phyloP scores from a whole-genome alignment of 805 yeast species.

The Wickerhamomyces chambardii region DNA sequence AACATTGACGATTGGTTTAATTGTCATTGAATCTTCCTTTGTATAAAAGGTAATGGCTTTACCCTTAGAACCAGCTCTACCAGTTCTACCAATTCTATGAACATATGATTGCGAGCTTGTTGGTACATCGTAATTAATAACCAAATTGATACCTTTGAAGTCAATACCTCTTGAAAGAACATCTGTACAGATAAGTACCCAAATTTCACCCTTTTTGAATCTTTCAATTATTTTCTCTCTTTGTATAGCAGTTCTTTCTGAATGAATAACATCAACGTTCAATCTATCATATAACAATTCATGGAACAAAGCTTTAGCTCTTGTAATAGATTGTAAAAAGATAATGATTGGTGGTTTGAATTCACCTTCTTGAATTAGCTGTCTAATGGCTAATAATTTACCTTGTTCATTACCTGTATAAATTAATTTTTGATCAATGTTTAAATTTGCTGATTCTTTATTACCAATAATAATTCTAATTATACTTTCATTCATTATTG shows the following conservation, averaged over 20 bases:
- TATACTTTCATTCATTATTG: constrained; percentile 73
- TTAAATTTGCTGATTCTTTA: constrained; percentile 84
- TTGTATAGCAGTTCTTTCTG: constrained; percentile 85
- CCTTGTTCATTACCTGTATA: constrained; percentile 95
- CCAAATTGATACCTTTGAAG: constrained; percentile 90
- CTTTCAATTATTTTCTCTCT: constrained; percentile 77
- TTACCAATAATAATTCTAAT: constrained; percentile 85
- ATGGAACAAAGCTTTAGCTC: constrained; percentile 94
- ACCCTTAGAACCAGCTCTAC: constrained; percentile 87
- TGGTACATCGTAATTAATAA: constrained; percentile 95
- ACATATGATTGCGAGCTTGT: constrained; percentile 90
- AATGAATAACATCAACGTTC: constrained; percentile 93
- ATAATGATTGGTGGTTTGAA: constrained; percentile 90
- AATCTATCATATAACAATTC: constrained; percentile 86
- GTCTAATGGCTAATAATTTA: constrained; percentile 86
- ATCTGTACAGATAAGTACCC: constrained; percentile 97
- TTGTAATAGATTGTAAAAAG: constrained; percentile 81
- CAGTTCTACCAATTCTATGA: constrained; percentile 98
- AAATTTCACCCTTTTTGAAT: constrained; percentile 83
- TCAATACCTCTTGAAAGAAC: constrained; percentile 96
- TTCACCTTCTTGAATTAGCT: constrained; percentile 75
- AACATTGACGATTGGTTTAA: constrained; percentile 84
- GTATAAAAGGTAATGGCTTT: constrained; percentile 89
- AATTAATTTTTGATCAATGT: constrained; percentile 74
- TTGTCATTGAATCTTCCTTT: constrained; percentile 69